Conservation (phyloP, 495 filamentous ascomycete species). For the Lophium mytilinum region DNA sequence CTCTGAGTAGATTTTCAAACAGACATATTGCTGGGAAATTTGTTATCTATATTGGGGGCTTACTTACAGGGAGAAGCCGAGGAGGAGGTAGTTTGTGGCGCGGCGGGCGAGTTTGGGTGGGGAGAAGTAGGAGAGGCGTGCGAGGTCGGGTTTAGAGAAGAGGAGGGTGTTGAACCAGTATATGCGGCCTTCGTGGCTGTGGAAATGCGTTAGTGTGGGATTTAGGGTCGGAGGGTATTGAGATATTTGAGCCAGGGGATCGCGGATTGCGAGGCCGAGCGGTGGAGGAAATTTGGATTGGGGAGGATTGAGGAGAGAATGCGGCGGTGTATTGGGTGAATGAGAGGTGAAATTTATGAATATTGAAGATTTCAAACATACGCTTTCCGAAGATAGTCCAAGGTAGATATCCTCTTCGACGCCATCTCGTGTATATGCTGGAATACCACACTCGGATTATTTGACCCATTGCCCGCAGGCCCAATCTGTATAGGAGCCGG, state of each 20-base stretch:
- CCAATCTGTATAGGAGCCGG: conserved; percentile 13
- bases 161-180: conserved; percentile 98
- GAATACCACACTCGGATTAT: conserved; percentile 60
- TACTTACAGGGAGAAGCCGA: conserved; percentile 90
- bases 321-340: too few species aligned
- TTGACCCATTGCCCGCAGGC: conserved; percentile 31
- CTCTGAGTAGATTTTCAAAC: too few species aligned
- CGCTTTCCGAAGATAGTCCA: conserved; percentile 90
- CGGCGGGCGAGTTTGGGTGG: conserved; percentile 69
- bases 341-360: too few species aligned
- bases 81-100: conserved; percentile 86
- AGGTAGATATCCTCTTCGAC: conserved; percentile 88
- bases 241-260: too few species aligned
- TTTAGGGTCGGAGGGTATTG: not conserved
- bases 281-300: too few species aligned
- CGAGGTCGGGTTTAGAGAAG: conserved; percentile 75
- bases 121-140: conserved; percentile 78
- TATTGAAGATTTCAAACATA: conserved; percentile 39
- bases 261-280: too few species aligned
- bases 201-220: not conserved
- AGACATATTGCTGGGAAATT: too few species aligned
- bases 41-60: too few species aligned
- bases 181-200: conserved; percentile 80
- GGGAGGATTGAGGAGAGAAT: too few species aligned
- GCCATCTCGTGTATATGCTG: conserved; percentile 84